Base-by-base conservation (phyloP, 192 early-diverging fungal species). In the Helicostylum pulchrum region DNA sequence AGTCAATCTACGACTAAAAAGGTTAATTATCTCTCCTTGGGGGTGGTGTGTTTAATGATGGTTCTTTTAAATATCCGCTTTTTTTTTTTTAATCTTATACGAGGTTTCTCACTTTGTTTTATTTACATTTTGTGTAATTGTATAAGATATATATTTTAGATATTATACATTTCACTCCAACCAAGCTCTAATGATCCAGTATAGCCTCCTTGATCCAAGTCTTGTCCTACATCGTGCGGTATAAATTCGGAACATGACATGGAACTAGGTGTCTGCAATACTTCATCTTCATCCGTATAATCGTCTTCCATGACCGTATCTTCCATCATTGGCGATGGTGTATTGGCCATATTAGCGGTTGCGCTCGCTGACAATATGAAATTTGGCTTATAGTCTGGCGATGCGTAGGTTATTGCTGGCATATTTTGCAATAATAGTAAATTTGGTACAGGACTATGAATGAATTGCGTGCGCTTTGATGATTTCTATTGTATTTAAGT, bases 121-220 rank as follows among this genome's bases (percentile, higher is more conserved):
- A 26, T 26, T 26, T 26, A 26, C 26, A 26, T 26, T 26, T 26
- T 26, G 26, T 26, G 26, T 26, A 26, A 2, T 2, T 26, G 2
- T 26, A 26, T 26, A 26, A 2, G 26, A 26, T 2, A 2, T 26
- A 26, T 26, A 26, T 26, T 39, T 9, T 39, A 39, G 36, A 39
- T 39, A 39, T 32, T 45, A 62, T 48, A 63, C 62, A 53, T 53
- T 42, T 50, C 49, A 39, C 20, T 26, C 62, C 62, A 63, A 14
- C 62, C 62, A 47, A 31, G 30, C 50, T 63, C 62, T 10, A 63
- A 20, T 42, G 49, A 30, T 8, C 62, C 62, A 2, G 32, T 63
- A n/a, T 39, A 34, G 3, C 17, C 62, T 21, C 31, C 31, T 15
- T 53, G 48, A 30, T 63, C 62, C 0, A 48, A 11, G 0, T 57